A percentile compares a stretch with the other conserved stretches of the same genome.
Conservation (phyloP, 768 basidiomycete species). For the Suillus subaureus region DNA sequence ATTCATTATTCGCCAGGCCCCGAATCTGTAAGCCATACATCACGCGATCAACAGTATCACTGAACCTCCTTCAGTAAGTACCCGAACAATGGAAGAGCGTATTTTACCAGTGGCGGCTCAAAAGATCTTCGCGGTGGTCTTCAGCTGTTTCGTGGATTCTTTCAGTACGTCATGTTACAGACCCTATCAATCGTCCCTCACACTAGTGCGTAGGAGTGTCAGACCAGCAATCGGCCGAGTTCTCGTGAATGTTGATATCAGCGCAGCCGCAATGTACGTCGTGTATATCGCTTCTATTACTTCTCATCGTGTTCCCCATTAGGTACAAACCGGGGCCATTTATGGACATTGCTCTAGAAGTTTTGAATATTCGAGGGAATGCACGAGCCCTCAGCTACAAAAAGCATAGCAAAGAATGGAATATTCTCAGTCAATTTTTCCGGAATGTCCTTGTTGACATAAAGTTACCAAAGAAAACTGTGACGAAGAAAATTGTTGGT, state of each 20-base stretch:
- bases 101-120: conserved; percentile 41
- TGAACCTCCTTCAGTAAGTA: conserved; percentile 34
- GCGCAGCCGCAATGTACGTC: conserved; percentile 47
- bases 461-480: conserved; percentile 10
- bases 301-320: background rate
- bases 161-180: conserved; percentile 41
- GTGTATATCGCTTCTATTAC: background rate
- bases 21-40: conserved; percentile 42
- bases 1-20: conserved; percentile 49
- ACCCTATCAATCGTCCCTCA: background rate
- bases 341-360: conserved; percentile 34
- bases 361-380: conserved; percentile 30
- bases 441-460: conserved; percentile 36
- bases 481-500: conserved; percentile 40
- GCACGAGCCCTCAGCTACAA: conserved; percentile 27
- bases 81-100: conserved; percentile 49
- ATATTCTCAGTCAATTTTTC: conserved; percentile 41
- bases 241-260: conserved; percentile 50
- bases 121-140: conserved; percentile 35
- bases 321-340: conserved; percentile 33
- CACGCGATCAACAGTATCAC: background rate
- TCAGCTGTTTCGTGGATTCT: conserved; percentile 51
- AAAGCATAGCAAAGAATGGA: conserved; percentile 26
- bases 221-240: conserved; percentile 45
- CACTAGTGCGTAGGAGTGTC: conserved; percentile 39